Percentiles rank a stretch among this genome's conserved stretches.
Conservation (phyloP, 768 basidiomycete genomes). For the Hirschioporus abietinus region DNA sequence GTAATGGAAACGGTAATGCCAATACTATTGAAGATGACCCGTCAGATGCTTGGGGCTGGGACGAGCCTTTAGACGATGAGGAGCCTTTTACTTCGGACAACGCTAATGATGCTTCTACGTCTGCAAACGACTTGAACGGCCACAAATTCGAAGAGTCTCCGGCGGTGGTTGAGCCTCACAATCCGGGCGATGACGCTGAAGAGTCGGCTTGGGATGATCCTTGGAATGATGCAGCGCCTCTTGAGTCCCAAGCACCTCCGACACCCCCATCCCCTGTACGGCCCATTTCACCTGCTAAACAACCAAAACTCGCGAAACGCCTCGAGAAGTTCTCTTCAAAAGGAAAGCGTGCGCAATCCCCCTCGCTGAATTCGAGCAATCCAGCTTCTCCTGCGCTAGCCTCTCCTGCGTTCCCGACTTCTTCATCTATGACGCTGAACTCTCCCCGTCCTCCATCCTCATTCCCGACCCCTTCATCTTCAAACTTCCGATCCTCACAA, state of each 20-base stretch:
- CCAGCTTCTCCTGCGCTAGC: constrained; percentile 17
- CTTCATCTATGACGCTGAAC: constrained; percentile 6
- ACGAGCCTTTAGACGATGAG: constrained; percentile 41
- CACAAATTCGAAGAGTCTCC: constrained; percentile 48
- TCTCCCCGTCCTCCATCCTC: constrained; percentile 11
- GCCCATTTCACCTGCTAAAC: constrained; percentile 18
- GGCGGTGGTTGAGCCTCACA: not conserved
- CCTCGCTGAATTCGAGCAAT: constrained; percentile 17
- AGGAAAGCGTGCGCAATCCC: constrained; percentile 40
- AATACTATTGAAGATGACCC: constrained; percentile 31
- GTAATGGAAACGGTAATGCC: constrained; percentile 26
- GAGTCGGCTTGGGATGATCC: constrained; percentile 53
- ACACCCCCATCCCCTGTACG: constrained; percentile 24
- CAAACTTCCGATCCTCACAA: constrained; percentile 14
- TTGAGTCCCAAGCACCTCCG: constrained; percentile 23
- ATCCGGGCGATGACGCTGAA: not conserved
- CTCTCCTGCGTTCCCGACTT: constrained; percentile 18
- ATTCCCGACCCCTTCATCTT: constrained; percentile 16
- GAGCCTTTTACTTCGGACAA: constrained; percentile 23
- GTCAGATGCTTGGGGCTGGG: constrained; percentile 74
- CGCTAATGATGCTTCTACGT: constrained; percentile 15
- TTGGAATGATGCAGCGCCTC: constrained; percentile 22
- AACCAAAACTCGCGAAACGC: constrained; percentile 49
- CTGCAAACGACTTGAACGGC: constrained; percentile 32
- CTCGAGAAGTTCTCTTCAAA: constrained; percentile 55